These are phyloP conservation scores for Jacaranda mimosifolia DNA, from an alignment of 257 asterid genomes.

Conservation along the genomic window DNA sequence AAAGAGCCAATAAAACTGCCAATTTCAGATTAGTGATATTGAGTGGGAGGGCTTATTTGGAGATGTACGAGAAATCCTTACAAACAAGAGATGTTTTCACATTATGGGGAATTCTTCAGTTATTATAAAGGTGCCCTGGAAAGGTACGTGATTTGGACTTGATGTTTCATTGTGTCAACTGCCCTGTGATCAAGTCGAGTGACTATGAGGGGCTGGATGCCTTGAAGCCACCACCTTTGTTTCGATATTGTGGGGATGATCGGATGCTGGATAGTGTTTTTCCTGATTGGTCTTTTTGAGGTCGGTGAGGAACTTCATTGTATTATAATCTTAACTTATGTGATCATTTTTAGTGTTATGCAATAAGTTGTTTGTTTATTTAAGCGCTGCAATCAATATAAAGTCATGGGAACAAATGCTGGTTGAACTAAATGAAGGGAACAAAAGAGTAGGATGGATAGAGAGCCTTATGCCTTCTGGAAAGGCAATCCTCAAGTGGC, in stretches of 20 bases:
- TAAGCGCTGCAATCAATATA: conserved; percentile 55
- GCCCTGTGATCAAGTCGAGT: conserved; percentile 47
- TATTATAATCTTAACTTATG: neutral
- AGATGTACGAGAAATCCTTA: conserved; percentile 45
- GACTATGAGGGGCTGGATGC: neutral
- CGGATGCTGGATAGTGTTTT: neutral
- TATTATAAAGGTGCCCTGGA: conserved; percentile 60
- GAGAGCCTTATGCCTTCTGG: conserved; percentile 79
- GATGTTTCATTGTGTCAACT: conserved; percentile 62
- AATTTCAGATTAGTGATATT: conserved; percentile 58
- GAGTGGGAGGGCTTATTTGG: conserved; percentile 57
- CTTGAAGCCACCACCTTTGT: neutral
- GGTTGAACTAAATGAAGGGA: conserved; percentile 57
- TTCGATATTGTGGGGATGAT: neutral
- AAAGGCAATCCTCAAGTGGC: conserved; percentile 71
- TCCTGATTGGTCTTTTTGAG: neutral
- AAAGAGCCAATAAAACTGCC: conserved; percentile 50
- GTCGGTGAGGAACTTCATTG: neutral
- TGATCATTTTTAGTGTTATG: neutral
- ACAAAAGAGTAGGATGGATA: conserved; percentile 53
- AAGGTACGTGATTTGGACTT: conserved; percentile 60
- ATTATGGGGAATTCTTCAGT: conserved; percentile 65
- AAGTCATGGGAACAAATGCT: conserved; percentile 58
- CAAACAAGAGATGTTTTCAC: conserved; percentile 62
- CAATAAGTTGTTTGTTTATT: neutral